Evolutionary conservation across 2,329 filamentous ascomycete genomes (phyloP).

Genomic region (Graphilbum sp.): DNA sequence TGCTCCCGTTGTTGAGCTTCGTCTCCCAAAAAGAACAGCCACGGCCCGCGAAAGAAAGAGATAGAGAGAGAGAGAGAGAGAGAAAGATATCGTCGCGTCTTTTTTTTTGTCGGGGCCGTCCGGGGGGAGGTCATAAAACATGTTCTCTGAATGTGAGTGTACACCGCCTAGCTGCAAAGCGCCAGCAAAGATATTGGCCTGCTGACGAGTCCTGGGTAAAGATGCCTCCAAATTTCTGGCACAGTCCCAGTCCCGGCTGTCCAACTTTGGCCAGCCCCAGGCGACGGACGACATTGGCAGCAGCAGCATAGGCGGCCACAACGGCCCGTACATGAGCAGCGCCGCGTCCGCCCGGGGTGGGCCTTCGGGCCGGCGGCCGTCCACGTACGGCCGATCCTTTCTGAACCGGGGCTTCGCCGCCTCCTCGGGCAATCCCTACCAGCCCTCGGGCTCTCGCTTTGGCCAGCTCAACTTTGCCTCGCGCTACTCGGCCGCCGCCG

Average conservation of each 20-base stretch:
- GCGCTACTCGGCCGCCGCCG: slow-evolving; percentile 48
- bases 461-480: slow-evolving; percentile 61
- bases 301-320: slow-evolving; percentile 17
- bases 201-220: slow-evolving; percentile 23
- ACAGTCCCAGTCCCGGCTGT: slow-evolving; percentile 86
- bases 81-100: too few species aligned
- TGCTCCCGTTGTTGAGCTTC: too few species aligned
- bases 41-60: too few species aligned
- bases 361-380: too few species aligned
- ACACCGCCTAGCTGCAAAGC: too few species aligned
- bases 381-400: slow-evolving; percentile 23
- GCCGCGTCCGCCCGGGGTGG: too few species aligned
- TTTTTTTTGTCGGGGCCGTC: slow-evolving; percentile 5
- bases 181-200: too few species aligned
- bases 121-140: slow-evolving; percentile 19
- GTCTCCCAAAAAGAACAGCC: too few species aligned
- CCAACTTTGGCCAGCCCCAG: slow-evolving; percentile 44
- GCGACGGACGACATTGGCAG: slow-evolving; percentile 26
- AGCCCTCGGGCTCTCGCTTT: slow-evolving; percentile 54
- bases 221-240: slow-evolving; percentile 94
- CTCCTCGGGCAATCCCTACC: slow-evolving; percentile 56
- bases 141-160: slow-evolving; percentile 82
- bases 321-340: slow-evolving; percentile 11
- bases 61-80: too few species aligned
- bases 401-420: slow-evolving; percentile 19